Evolutionary conservation across 371 early-diverging fungal species (phyloP).

Genomic region (Apophysomyces variabilis): DNA sequence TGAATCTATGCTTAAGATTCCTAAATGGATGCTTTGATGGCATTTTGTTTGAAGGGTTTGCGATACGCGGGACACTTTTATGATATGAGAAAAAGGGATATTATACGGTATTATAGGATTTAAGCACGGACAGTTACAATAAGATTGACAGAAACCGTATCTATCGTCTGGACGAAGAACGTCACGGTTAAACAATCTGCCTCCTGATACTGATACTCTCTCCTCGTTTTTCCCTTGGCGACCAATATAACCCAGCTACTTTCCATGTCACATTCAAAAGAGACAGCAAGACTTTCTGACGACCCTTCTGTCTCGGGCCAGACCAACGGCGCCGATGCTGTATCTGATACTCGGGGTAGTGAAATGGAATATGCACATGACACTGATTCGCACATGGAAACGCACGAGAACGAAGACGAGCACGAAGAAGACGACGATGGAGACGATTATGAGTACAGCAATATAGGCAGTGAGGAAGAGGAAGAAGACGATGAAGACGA

Average conservation of each 20-base stretch:
- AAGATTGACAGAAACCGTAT: neutral
- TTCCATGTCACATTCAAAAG: neutral
- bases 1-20: too few species aligned
- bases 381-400: conserved; percentile 19
- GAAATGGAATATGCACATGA: conserved; percentile 35
- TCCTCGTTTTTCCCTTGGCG: neutral
- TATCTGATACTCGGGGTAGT: conserved; percentile 40
- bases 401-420: conserved; percentile 23
- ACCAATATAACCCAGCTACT: neutral
- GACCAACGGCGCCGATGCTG: conserved; percentile 23
- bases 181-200: conserved; percentile 9
- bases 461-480: conserved; percentile 42
- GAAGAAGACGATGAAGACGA: conserved; percentile 58
- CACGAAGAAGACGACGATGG: conserved; percentile 22
- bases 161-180: conserved; percentile 5
- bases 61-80: too few species aligned
- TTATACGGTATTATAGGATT: too few species aligned
- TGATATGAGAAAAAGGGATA: too few species aligned
- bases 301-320: neutral
- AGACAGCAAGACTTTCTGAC: neutral
- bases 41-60: too few species aligned
- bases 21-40: too few species aligned
- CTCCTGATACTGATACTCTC: conserved; percentile 3
- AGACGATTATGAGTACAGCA: conserved; percentile 17
- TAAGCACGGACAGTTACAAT: too few species aligned